A percentile compares a stretch with the other conserved stretches of the same genome.
These are phyloP conservation scores for Exophiala oligosperma DNA, from an alignment of 2,329 filamentous ascomycete species.

Conservation along the genomic window DNA sequence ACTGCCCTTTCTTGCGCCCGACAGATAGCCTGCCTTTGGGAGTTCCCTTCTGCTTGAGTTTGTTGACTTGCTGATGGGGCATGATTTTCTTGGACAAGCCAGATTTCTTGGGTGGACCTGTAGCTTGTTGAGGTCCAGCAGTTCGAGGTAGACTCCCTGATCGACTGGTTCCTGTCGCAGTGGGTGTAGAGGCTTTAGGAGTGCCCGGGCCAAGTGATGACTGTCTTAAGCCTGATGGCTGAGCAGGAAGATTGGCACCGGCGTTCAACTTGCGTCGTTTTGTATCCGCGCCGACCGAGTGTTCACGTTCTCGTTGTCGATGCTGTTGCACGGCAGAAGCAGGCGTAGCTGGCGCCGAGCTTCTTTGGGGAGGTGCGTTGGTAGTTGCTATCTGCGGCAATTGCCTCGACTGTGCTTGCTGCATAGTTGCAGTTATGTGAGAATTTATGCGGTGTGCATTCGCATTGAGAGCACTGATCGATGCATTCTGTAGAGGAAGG, in stretches of 20 bases:
- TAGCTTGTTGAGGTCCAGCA: conserved; percentile 32
- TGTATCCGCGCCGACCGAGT: conserved; percentile 56
- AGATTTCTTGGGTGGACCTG: conserved; percentile 53
- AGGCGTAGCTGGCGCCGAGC: conserved; percentile 47
- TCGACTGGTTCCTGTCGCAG: conserved; percentile 48
- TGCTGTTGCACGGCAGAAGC: conserved; percentile 33
- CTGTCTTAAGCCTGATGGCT: conserved; percentile 59
- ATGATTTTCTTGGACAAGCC: conserved; percentile 51
- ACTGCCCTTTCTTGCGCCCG: conserved; percentile 44
- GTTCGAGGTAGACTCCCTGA: conserved; percentile 58
- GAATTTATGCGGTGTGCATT: conserved; percentile 53
- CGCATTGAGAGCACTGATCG: conserved; percentile 56
- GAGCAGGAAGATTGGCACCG: conserved; percentile 46
- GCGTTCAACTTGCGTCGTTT: conserved; percentile 58
- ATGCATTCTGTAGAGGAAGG: conserved; percentile 55
- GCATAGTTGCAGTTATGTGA: conserved; percentile 40
- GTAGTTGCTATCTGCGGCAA: conserved; percentile 32
- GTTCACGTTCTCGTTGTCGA: conserved; percentile 53
- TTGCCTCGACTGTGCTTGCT: conserved; percentile 31
- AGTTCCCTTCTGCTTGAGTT: conserved; percentile 37
- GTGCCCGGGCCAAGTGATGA: conserved; percentile 64
- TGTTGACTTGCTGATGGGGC: conserved; percentile 31
- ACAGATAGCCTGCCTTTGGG: conserved; percentile 43
- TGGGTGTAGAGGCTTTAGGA: conserved; percentile 58
- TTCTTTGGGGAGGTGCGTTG: conserved; percentile 31